phyloP scores from a whole-genome alignment of 495 filamentous ascomycete species.

The Podospora conica region DNA sequence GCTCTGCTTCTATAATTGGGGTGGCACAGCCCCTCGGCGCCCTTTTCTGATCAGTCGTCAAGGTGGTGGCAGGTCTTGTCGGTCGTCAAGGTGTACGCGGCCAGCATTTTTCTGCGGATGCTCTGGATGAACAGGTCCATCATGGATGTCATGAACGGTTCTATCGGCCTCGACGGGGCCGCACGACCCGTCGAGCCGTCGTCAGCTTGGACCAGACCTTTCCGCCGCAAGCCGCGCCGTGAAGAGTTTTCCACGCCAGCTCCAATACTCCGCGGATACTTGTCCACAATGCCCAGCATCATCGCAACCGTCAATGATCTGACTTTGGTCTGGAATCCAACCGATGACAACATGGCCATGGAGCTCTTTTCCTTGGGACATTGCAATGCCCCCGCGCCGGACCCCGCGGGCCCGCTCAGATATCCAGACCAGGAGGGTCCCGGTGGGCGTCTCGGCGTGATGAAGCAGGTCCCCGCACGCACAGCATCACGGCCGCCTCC shows the following conservation, averaged over 20 bases:
- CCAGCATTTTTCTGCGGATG: not conserved
- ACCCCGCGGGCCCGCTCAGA: not conserved
- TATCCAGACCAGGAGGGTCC: not conserved
- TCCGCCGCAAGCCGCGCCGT: not conserved
- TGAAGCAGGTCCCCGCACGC: not conserved
- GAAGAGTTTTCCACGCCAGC: not conserved
- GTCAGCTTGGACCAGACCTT: not conserved
- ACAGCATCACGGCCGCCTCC: conserved; percentile 7
- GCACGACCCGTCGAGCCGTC: too few species aligned
- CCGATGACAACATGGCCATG: not conserved
- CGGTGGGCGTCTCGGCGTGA: not conserved
- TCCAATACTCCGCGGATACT: too few species aligned
- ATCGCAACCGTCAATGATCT: not conserved
- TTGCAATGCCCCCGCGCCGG: not conserved
- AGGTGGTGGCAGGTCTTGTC: not conserved
- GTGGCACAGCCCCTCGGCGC: not conserved
- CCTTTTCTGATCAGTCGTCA: not conserved
- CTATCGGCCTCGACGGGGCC: too few species aligned
- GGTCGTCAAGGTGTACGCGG: not conserved
- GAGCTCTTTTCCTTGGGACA: not conserved
- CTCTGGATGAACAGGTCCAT: not conserved
- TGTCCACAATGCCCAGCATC: not conserved
- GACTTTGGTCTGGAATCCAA: not conserved
- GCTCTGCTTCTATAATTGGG: not conserved
- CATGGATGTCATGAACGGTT: not conserved